Conservation (phyloP, 1,139 yeast genomes). For the Zhuliangozyma blackwelliae region DNA sequence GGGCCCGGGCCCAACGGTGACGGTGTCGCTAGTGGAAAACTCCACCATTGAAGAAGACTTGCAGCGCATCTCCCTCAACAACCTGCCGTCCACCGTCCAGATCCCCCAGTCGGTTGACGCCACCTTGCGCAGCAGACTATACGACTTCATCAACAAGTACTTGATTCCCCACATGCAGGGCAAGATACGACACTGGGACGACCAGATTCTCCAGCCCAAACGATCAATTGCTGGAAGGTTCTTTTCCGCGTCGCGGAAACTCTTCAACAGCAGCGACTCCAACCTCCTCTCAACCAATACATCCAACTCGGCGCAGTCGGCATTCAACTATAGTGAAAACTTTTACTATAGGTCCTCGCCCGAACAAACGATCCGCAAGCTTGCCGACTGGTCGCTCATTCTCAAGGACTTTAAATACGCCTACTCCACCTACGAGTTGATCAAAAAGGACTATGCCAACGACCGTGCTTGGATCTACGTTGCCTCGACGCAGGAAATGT, state of each 20-base stretch:
- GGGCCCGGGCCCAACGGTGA: no score
- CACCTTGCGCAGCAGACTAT: constrained; percentile 39
- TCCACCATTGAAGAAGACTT: constrained; percentile 55
- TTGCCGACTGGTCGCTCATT: constrained; percentile 93
- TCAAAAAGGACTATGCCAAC: constrained; percentile 71
- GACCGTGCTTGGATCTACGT: constrained; percentile 82
- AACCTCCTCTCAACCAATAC: constrained; percentile 3
- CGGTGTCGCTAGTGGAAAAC: constrained; percentile 27
- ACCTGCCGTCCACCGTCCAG: constrained; percentile 14
- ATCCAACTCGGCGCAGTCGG: background rate
- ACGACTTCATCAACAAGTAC: constrained; percentile 53
- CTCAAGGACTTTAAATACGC: constrained; percentile 84
- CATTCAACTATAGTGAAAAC: constrained; percentile 43
- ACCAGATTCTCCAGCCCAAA: constrained; percentile 63
- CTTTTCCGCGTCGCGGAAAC: constrained; percentile 62
- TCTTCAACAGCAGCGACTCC: constrained; percentile 31
- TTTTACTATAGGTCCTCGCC: constrained; percentile 59
- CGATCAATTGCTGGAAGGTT: constrained; percentile 71
- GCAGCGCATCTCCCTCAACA: constrained; percentile 30
- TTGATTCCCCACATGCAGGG: constrained; percentile 78
- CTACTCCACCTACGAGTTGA: constrained; percentile 74
- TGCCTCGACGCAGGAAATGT: constrained; percentile 87
- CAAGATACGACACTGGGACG: constrained; percentile 74
- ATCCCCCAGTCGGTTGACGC: constrained; percentile 37
- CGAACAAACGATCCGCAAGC: constrained; percentile 72